Evolutionary conservation across 208 protist species (phyloP), one percentile per base, ranked within the genome.

Genomic region (Acanthamoeba royreba): DNA sequence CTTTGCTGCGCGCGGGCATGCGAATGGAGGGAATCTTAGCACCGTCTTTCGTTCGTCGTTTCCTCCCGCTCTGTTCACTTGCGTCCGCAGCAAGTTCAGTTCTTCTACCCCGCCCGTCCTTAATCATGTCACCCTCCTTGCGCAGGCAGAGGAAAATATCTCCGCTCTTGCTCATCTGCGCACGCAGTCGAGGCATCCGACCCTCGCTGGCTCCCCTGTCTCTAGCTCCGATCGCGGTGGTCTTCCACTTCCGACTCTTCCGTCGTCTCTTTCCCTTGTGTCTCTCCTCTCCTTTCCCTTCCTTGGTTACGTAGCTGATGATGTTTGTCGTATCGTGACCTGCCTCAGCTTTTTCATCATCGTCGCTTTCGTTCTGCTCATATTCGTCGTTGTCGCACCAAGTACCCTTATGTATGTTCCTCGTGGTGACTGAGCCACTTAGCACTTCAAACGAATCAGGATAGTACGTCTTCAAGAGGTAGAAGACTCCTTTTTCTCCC

Each of bases 81-180:
- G 15, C 69, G 22, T 19, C n/a, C n/a, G 69, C 40, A 4, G 4
- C 66, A 4, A 43, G 3, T 17, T 43, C 66, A 5, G 66, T 0
- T 33, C 0, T 5, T 17, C 2, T 5, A 8, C 22, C 66, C 35
- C 7, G 35, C 2, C 45, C 66, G 35, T 17, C 33, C 13, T 77
- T 38, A 38, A 46, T 38, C 35, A 25, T 83, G 72, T n/a, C n/a
- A n/a, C n/a, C 43, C 72, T 83, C 72, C 38, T 45, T 47, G 72
- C 72, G 72, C 72, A 83, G 31, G 7, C 72, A 83, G 11, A 83
- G 72, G 72, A 83, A 45, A 83, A 83, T 83, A 83, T 83, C 72
- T 83, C 72, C 72, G 43, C 72, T 83, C 43, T 83, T 83, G 43
- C 72, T 31, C 72, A 83, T 15, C 43, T 83, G 46, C 13, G 72